Evolutionary conservation across 2,329 filamentous ascomycete species (phyloP), one percentile per base, ranked within the genome.

Genomic region (Hypoxylon sp.): DNA sequence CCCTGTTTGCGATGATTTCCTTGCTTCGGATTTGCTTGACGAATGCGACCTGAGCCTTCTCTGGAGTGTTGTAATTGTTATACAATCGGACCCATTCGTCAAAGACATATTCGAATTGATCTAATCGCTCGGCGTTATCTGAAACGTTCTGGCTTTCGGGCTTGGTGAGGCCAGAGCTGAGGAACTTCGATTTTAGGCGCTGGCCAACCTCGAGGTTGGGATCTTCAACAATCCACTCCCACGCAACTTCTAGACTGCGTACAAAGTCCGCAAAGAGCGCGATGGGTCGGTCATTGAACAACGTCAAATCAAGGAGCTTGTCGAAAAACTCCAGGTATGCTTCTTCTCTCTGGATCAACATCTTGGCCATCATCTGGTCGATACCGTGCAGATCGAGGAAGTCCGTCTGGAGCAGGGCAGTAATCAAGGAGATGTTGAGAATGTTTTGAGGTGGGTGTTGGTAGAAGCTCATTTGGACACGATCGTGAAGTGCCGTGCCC

Each of bases 61-160:
- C 91, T 3, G 91, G 90, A 3, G 91, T 89, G 72, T 90, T 89
- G n/a, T 89, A 87, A 73, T 93, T 93, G 79, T 91, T 91, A 81
- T 87, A 91, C 6, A 98, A 86, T 65, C 91, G 90, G 28, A 95
- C 88, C 96, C 96, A 99, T 81, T 99, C 96, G 46, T 95, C 94
- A 75, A 99, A 98, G 19, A 98, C 87, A 77, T 99, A 98, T 73
- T 97, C 93, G 80, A 97, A 89, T 78, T 98, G 93, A 68, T 97
- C 93, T 68, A 90, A 89, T 72, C 90, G 90, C 32, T 87, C 84
- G 41, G 82, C 79, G 14, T 83, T 80, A 53, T 88, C 85, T 62
- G 90, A 87, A 21, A 86, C 88, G 30, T 84, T 85, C 79, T 60
- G 85, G 79, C 82, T 77, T 67, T 77, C 68, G 6, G 80, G 77